A percentile compares a stretch with the other conserved stretches of the same genome.
Evolutionary conservation across 2,329 filamentous ascomycete species (phyloP).

Genomic region (Alternaria tenuissima): DNA sequence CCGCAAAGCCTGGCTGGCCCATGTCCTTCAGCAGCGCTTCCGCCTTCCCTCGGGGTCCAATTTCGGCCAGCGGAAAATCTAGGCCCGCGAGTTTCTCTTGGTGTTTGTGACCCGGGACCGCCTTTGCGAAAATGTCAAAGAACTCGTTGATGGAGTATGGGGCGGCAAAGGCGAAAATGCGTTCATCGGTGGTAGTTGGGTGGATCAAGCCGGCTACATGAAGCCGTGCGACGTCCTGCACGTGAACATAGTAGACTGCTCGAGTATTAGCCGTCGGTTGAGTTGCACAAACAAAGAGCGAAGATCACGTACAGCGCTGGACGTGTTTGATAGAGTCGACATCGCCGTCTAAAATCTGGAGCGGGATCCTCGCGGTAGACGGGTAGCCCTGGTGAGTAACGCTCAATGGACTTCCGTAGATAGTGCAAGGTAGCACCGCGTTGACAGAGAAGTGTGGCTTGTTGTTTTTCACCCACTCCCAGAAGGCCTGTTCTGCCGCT

Average conservation of each 20-base stretch:
- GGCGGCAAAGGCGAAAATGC: constrained; percentile 23
- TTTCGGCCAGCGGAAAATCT: constrained; percentile 18
- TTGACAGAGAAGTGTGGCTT: constrained; percentile 53
- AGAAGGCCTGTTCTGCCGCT: constrained; percentile 53
- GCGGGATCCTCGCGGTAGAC: constrained; percentile 17
- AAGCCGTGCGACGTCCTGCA: constrained; percentile 29
- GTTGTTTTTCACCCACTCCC: constrained; percentile 53
- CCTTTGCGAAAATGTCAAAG: constrained; percentile 17
- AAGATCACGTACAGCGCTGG: constrained; percentile 17
- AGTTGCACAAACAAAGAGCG: background rate
- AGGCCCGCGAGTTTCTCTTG: constrained; percentile 13
- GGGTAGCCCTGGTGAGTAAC: constrained; percentile 23
- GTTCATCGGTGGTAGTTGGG: constrained; percentile 20
- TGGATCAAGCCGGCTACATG: constrained; percentile 28
- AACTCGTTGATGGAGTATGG: constrained; percentile 20
- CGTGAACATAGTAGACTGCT: constrained; percentile 25
- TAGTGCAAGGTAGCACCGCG: constrained; percentile 26
- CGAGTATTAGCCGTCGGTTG: constrained; percentile 2
- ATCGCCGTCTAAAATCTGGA: constrained; percentile 22
- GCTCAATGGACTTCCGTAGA: constrained; percentile 22
- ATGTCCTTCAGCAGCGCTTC: constrained; percentile 15
- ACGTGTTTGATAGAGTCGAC: constrained; percentile 19
- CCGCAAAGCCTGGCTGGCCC: constrained; percentile 10
- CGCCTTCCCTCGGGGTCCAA: constrained; percentile 10
- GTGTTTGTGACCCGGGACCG: constrained; percentile 4